These are phyloP conservation scores for Neurospora hispaniola DNA, from an alignment of 495 filamentous ascomycete genomes.

Conservation along the genomic window DNA sequence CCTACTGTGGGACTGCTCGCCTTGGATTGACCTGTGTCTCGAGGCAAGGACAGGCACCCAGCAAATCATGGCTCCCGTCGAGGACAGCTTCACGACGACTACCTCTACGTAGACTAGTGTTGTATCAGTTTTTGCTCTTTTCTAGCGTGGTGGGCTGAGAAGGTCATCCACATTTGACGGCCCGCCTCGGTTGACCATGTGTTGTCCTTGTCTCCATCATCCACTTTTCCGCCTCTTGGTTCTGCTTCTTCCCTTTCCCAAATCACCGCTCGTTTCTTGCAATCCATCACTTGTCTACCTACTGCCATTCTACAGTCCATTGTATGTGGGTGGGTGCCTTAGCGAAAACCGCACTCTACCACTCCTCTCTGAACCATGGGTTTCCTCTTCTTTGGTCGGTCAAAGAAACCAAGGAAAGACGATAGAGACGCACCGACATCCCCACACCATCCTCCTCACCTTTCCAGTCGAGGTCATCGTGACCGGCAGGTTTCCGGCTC, in stretches of 20 bases:
- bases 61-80: neutral
- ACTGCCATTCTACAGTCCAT: neutral
- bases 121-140: neutral
- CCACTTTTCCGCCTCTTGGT: neutral
- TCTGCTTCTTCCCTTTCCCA: neutral
- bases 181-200: neutral
- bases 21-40: conserved; percentile 3
- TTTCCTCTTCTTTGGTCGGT: conserved; percentile 37
- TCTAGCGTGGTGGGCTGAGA: neutral
- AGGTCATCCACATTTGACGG: neutral
- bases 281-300: neutral
- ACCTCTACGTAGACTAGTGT: neutral
- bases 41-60: neutral
- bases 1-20: conserved; percentile 4
- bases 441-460: conserved; percentile 8
- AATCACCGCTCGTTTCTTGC: neutral
- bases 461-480: neutral
- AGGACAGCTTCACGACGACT: neutral
- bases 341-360: neutral
- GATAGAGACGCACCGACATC: conserved; percentile 5
- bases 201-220: neutral
- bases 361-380: conserved; percentile 25
- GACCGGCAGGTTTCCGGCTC: neutral
- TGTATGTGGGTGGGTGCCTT: neutral
- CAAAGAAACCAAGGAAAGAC: conserved; percentile 26